Evolutionary conservation across 2,329 filamentous ascomycete species (phyloP).

Genomic region (Cladosporium sp.): DNA sequence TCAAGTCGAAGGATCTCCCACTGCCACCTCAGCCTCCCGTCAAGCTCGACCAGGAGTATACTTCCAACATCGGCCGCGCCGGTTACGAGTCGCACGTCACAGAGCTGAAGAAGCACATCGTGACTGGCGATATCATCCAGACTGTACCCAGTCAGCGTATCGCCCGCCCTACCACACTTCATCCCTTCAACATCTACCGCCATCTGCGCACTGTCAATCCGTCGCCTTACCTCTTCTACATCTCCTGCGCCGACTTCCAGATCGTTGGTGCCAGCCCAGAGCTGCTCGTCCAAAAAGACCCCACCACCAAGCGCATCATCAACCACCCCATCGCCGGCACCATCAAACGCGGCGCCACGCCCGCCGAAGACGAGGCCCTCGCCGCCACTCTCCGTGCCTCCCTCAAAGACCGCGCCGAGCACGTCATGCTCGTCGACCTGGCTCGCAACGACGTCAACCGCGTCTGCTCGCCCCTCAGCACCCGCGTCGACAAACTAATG

Average conservation of each 20-base stretch:
- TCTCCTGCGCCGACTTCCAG: constrained; percentile 87
- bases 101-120: constrained; percentile 83
- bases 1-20: constrained; percentile 73
- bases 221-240: constrained; percentile 94
- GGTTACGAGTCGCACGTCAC: constrained; percentile 92
- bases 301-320: constrained; percentile 68
- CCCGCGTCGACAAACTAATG: constrained; percentile 90
- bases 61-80: constrained; percentile 81
- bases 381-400: constrained; percentile 72
- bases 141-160: constrained; percentile 93
- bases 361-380: constrained; percentile 75
- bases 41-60: constrained; percentile 69
- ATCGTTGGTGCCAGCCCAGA: constrained; percentile 94
- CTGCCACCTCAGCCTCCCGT: constrained; percentile 63
- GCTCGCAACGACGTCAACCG: constrained; percentile 96
- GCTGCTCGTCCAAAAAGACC: constrained; percentile 84
- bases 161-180: constrained; percentile 79
- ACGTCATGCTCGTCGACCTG: constrained; percentile 96
- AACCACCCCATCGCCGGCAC: constrained; percentile 97
- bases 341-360: constrained; percentile 76
- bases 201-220: constrained; percentile 96
- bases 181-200: constrained; percentile 97
- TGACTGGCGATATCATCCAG: constrained; percentile 91
- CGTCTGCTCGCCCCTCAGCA: constrained; percentile 84
- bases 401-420: constrained; percentile 87